Evolutionary conservation across 139 green algal species (phyloP), one percentile per base, ranked within the genome.

Genomic region (Picochlorum sp.): DNA sequence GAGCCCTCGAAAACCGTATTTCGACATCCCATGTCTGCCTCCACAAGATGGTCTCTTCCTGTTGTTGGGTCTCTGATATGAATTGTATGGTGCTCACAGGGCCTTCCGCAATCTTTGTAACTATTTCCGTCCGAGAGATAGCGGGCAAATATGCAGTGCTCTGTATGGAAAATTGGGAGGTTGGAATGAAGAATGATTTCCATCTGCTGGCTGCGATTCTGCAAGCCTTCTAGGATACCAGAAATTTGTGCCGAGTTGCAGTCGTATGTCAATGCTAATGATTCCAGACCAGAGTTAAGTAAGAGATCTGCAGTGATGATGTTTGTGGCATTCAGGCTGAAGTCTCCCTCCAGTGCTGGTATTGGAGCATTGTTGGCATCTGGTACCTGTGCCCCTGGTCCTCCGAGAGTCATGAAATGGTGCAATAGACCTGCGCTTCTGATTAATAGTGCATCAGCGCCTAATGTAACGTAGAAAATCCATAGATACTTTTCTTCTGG

Each of bases 1-100:
- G 68, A 16, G 0, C 85, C 85, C 34, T 92, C 89, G 73, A 94
- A 95, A 30, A 95, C 84, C 1, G 88, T 95, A 79, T 95, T 94
- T 41, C 86, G 52, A 72, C 81, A 90, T 16, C 82, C 86, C 86
- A 85, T 82, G 72, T 95, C 88, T 3, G 88, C 88, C 37, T 93
- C 73, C 49, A 95, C 82, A 10, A 92, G 73, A 74, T 95, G 86
- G 60, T 95, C 85, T 0, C 44, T 49, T 15, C 88, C 85, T 8
- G 67, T n/a, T 2, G 45, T 38, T 26, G 47, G 47, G 73, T 91
- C 86, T 0, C 88, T 62, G 51, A 95, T 74, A 67, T 91, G 84
- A 58, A 92, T 52, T 2, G 52, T 65, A 79, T 84, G 69, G 0
- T n/a, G 49, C 77, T 95, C 88, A 71, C 88, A 95, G 31, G 88